Evolutionary conservation across 805 yeast species (phyloP), one percentile per base, ranked within the genome.

Genomic region (Metschnikowia vanudenii): DNA sequence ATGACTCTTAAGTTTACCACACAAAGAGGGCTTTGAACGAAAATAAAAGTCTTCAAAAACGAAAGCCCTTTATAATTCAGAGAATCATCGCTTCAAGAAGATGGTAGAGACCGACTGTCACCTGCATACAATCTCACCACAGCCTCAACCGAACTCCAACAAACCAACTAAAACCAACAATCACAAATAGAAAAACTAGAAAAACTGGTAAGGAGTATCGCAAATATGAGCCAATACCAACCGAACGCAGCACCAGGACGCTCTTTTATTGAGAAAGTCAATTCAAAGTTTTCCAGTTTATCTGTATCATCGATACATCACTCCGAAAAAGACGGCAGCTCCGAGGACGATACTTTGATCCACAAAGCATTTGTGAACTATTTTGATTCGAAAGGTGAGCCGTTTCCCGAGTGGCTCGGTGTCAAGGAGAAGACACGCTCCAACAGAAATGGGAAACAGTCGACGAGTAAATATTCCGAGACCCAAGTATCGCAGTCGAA

Each of bases 331-430:
- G 77, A 72, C 56, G 77, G 77, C 4, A 43, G 47, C 41, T 46
- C 62, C 2, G 71, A 64, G 32, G 65, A 66, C 39, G 73, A 67
- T 28, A 72, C 77, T 1, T 60, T 72, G 45, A 65, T 72, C 51
- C 76, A 72, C 59, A 64, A 68, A 49, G 75, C 77, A 2, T 71
- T 72, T 49, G 71, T 70, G 33, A 64, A 63, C 42, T 68, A 66
- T 53, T 72, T 59, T 45, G 73, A 71, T 43, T 22, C 54, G 6
- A 57, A 56, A 16, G 52, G 57, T 30, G 58, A 61, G 40, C 63
- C 67, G n/a, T 72, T 65, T 45, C 77, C 77, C 19, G 75, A 70
- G 24, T 72, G 77, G 77, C 60, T 72, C 29, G 77, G 75, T 4
- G 68, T 58, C 12, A 59, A 52, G 28, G 24, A 35, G 18, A 38